Percentiles rank a stretch among this genome's conserved stretches.
phyloP scores from a whole-genome alignment of 352 stramenopile species.

The Thraustochytrium striatum region DNA sequence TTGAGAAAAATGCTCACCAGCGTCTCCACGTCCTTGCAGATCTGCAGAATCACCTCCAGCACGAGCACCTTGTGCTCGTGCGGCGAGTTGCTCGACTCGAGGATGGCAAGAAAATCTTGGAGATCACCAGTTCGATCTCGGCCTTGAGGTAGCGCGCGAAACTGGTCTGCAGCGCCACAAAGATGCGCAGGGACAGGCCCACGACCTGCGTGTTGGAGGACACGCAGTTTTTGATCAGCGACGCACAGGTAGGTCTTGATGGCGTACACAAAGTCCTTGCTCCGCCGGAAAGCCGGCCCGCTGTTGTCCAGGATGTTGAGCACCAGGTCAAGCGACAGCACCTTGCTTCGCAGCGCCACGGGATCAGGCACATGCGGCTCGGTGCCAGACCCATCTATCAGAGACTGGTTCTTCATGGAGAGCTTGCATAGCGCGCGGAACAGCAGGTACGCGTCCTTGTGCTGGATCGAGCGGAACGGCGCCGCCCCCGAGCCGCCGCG shows the following conservation, averaged over 20 bases:
- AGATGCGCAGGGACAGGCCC: slow-evolving; percentile 93
- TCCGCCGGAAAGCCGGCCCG: slow-evolving; percentile 84
- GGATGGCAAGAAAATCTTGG: slow-evolving; percentile 95
- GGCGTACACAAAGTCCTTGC: slow-evolving; percentile 92
- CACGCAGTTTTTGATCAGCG: slow-evolving; percentile 97
- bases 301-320: slow-evolving; percentile 93
- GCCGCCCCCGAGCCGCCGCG: not conserved
- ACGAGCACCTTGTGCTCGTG: slow-evolving; percentile 82
- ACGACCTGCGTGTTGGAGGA: slow-evolving; percentile 92
- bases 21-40: slow-evolving; percentile 88
- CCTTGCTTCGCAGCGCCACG: slow-evolving; percentile 90
- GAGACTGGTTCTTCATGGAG: slow-evolving; percentile 78
- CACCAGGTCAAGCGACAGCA: slow-evolving; percentile 93
- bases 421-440: slow-evolving; percentile 95
- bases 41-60: slow-evolving; percentile 88
- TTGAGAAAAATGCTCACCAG: slow-evolving; percentile 98
- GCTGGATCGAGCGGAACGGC: slow-evolving; percentile 83
- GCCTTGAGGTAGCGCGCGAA: slow-evolving; percentile 86
- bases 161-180: slow-evolving; percentile 85
- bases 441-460: slow-evolving; percentile 96
- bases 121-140: slow-evolving; percentile 98
- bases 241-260: slow-evolving; percentile 95
- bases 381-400: slow-evolving; percentile 52
- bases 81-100: slow-evolving; percentile 82
- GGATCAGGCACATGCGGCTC: slow-evolving; percentile 69